Percentiles rank a stretch among this genome's conserved stretches.
Conservation (phyloP, 2,329 filamentous ascomycete species). For the Xylaria sp. region DNA sequence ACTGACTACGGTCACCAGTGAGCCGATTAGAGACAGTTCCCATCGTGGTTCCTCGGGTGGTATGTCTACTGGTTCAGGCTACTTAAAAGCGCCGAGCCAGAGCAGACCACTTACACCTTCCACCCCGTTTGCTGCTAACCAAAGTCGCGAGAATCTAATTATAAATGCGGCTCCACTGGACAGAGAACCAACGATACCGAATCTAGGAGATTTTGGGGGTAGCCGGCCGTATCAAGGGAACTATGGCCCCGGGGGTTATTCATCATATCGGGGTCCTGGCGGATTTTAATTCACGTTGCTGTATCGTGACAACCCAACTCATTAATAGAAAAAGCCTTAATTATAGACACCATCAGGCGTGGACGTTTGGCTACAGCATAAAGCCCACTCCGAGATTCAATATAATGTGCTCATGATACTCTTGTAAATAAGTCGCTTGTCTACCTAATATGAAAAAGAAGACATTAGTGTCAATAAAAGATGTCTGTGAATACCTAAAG, state of each 20-base stretch:
- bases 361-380: not conserved
- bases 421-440: slow-evolving; percentile 11
- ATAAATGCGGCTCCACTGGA: slow-evolving; percentile 55
- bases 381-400: slow-evolving; percentile 6
- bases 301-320: not conserved
- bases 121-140: slow-evolving; percentile 45
- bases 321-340: not conserved
- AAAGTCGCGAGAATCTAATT: slow-evolving; percentile 55
- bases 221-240: slow-evolving; percentile 39
- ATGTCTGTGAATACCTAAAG: not conserved
- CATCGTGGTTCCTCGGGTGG: slow-evolving; percentile 45
- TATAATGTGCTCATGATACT: slow-evolving; percentile 31
- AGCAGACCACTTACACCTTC: slow-evolving; percentile 56
- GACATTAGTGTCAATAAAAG: not conserved
- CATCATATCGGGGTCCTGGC: slow-evolving; percentile 36
- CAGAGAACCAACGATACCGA: slow-evolving; percentile 52
- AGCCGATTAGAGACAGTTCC: slow-evolving; percentile 27
- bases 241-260: slow-evolving; percentile 37
- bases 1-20: slow-evolving; percentile 52
- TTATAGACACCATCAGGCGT: not conserved
- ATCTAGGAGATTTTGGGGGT: slow-evolving; percentile 38
- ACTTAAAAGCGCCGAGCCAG: slow-evolving; percentile 36
- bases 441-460: slow-evolving; percentile 10
- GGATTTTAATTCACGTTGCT: slow-evolving; percentile 30
- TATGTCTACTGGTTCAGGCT: slow-evolving; percentile 6